Evolutionary conservation across 2,329 filamentous ascomycete genomes (phyloP).

Genomic region (Fusarium continuum): DNA sequence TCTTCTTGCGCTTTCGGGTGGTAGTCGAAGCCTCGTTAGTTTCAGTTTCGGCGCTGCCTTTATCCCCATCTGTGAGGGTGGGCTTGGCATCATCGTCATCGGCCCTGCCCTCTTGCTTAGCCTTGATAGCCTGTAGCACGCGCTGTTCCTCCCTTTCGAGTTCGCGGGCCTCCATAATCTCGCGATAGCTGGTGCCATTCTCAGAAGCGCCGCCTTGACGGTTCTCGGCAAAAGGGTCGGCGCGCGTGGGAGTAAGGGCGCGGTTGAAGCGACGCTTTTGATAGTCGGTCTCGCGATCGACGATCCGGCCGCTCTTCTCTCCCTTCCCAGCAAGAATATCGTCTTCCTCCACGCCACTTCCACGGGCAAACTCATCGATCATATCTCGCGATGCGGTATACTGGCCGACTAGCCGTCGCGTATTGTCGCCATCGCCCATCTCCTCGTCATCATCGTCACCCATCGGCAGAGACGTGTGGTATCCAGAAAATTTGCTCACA

Average conservation of each 20-base stretch:
- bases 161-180: constrained; percentile 90
- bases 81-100: constrained; percentile 75
- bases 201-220: constrained; percentile 71
- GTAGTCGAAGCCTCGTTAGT: constrained; percentile 70
- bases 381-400: constrained; percentile 93
- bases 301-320: constrained; percentile 90
- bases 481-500: constrained; percentile 85
- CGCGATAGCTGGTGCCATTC: constrained; percentile 84
- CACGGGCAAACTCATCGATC: constrained; percentile 92
- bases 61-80: constrained; percentile 77
- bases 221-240: constrained; percentile 84
- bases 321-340: constrained; percentile 83
- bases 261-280: constrained; percentile 95
- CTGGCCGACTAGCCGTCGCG: constrained; percentile 86
- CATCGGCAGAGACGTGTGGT: constrained; percentile 87
- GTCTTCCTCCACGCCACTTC: constrained; percentile 87
- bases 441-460: constrained; percentile 81
- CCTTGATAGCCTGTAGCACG: constrained; percentile 80
- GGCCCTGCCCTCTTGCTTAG: constrained; percentile 68
- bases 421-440: constrained; percentile 76
- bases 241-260: constrained; percentile 83
- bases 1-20: constrained; percentile 86
- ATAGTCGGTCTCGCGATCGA: constrained; percentile 95
- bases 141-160: constrained; percentile 93
- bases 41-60: constrained; percentile 77